Base-by-base conservation (phyloP, 1,284 basidiomycete species). In the Ganoderma sinense region DNA sequence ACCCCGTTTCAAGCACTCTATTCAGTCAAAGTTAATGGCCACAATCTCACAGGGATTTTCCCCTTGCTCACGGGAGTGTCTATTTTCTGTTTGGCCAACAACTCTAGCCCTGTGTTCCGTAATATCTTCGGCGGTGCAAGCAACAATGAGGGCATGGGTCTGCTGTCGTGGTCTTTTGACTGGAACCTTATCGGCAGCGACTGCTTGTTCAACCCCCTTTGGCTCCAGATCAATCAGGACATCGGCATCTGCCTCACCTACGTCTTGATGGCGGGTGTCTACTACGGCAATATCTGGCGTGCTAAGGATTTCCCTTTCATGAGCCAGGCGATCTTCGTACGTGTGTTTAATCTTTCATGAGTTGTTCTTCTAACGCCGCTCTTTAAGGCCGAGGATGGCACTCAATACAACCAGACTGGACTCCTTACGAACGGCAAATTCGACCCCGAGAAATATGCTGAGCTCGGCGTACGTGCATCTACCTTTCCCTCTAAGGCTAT, bases 21-120 rank as follows among this genome's bases (percentile, higher is more conserved):
- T 53, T 40, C 7, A 2, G n/a, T 56, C 29, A 33, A 20, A 20
- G 16, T 16, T 51, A 16, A 56, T 7, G 31, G 7, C 14, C 6
- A 8, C 31, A 41, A 18, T 23, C 63, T 59, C 71, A 26, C 48
- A 74, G 78, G 78, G 79, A 79, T 80, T 41, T 80, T 80, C 77
- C 79, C 78, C 10, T 68, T 82, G 2, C 79, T 87, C 29, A 87
- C 85, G 0, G 87, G 87, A 5, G 72, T 88, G 41, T 87, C 79
- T 0, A 84, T 91, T 36, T 86, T 90, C 77, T 91, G 90, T 71
- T 79, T 91, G 18, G 89, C 88, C 8, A 83, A 85, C 69, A 88
- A 83, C 63, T 78, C 81, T 23, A 86, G 79, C 29, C 71, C 81
- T 0, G 78, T 84, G 29, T 85, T 90, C 75, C 86, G 88, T 1